These are phyloP conservation scores for Fraxinus ornus DNA, from an alignment of 305 asterid genomes.

Conservation along the genomic window DNA sequence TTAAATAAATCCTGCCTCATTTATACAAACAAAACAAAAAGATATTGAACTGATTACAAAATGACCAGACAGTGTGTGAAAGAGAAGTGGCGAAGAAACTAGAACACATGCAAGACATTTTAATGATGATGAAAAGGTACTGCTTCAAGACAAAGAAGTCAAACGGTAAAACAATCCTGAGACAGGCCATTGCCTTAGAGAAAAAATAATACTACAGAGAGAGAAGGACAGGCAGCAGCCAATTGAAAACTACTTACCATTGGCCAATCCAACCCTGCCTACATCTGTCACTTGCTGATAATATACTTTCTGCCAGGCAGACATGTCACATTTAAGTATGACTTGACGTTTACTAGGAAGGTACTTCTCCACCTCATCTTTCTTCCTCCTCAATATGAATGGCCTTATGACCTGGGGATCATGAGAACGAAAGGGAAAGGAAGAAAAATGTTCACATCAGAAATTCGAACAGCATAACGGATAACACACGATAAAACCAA, in stretches of 20 bases:
- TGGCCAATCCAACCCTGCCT: constrained; percentile 91
- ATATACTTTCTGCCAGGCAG: constrained; percentile 94
- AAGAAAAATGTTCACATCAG: not conserved
- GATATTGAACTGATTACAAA: not conserved
- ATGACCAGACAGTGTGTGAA: not conserved
- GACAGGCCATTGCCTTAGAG: not conserved
- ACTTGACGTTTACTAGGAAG: constrained; percentile 94
- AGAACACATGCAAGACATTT: not conserved
- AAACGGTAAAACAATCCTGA: not conserved
- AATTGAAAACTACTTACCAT: constrained; percentile 47
- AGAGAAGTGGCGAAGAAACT: not conserved
- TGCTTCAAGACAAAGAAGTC: not conserved
- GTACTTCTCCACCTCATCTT: constrained; percentile 95
- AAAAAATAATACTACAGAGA: not conserved
- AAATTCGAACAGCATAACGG: constrained; percentile 11
- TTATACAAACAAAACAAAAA: not conserved
- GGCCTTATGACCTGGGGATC: constrained; percentile 91
- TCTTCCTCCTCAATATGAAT: constrained; percentile 93
- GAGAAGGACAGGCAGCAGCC: not conserved
- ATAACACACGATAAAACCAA: constrained; percentile 17
- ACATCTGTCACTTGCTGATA: constrained; percentile 91
- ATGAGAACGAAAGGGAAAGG: constrained; percentile 20
- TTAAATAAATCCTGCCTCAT: not conserved
- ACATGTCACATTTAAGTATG: constrained; percentile 91
- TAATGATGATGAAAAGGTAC: not conserved